phyloP scores from a whole-genome alignment of 2,329 filamentous ascomycete genomes.

The Fusarium nematophilum region DNA sequence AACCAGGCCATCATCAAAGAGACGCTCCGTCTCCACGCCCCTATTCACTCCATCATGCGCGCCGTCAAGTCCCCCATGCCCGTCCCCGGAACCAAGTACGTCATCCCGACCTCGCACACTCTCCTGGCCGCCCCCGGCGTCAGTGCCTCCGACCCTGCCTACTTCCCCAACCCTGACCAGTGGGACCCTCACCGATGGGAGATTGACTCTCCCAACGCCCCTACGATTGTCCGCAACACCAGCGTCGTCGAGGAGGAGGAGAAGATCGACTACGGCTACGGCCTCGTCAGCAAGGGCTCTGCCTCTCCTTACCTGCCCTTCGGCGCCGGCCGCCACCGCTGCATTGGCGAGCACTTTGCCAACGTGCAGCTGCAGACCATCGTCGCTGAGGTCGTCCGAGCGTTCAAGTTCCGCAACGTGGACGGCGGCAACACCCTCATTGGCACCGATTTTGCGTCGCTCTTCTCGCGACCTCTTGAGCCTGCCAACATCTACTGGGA shows the following conservation, averaged over 20 bases:
- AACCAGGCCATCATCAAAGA: constrained; percentile 90
- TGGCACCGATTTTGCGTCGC: constrained; percentile 74
- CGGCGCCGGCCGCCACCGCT: constrained; percentile 90
- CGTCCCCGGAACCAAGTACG: constrained; percentile 83
- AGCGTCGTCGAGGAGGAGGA: constrained; percentile 75
- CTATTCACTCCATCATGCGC: constrained; percentile 95
- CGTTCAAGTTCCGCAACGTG: constrained; percentile 82
- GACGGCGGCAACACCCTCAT: constrained; percentile 77
- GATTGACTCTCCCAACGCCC: constrained; percentile 67
- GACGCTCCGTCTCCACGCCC: constrained; percentile 89
- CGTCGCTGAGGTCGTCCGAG: constrained; percentile 77
- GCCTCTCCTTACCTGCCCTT: constrained; percentile 93
- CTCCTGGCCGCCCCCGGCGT: constrained; percentile 89
- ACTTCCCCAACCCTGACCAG: constrained; percentile 82
- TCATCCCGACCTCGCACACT: constrained; percentile 82
- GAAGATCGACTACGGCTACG: constrained; percentile 94
- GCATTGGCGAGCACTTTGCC: constrained; percentile 97
- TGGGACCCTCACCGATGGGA: constrained; percentile 97
- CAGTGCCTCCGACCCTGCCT: constrained; percentile 75
- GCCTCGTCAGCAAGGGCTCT: constrained; percentile 90
- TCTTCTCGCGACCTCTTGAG: constrained; percentile 79
- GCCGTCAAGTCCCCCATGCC: constrained; percentile 90
- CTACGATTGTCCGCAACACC: constrained; percentile 58
- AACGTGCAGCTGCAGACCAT: constrained; percentile 93
- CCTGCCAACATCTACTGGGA: constrained; percentile 82